phyloP scores from a whole-genome alignment of 176 grass and related monocot genomes.

The Miscanthus lutarioriparius region DNA sequence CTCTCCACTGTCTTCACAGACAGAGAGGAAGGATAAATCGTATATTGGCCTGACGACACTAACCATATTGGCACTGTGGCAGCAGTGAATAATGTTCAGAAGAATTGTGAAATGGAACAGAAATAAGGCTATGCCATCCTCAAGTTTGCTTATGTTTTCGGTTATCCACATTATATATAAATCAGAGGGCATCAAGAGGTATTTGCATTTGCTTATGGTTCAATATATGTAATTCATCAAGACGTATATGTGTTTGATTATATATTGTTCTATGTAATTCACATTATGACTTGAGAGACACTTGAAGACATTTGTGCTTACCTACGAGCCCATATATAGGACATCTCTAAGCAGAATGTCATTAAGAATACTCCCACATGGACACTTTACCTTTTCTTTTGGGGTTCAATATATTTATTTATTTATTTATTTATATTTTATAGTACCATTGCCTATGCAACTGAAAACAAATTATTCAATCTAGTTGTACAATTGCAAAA shows the following conservation, averaged over 20 bases:
- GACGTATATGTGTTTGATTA: background rate
- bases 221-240: background rate
- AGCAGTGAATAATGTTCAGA: background rate
- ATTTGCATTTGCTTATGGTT: background rate
- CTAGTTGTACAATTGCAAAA: background rate
- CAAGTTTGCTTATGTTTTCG: background rate
- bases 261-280: background rate
- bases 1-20: background rate
- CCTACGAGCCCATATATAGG: background rate
- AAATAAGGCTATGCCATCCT: background rate
- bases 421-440: too few relatives aligned
- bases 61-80: background rate
- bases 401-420: background rate
- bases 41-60: background rate
- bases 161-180: background rate
- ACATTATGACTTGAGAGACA: background rate
- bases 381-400: background rate
- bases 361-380: background rate
- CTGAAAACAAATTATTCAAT: background rate
- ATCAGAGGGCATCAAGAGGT: background rate
- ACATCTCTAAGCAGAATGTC: background rate
- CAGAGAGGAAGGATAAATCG: background rate
- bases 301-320: background rate
- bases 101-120: background rate
- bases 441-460: background rate